A percentile compares a stretch with the other conserved stretches of the same genome.
Conservation (phyloP, 2,329 filamentous ascomycete species). For the Nannizzia gypsea region DNA sequence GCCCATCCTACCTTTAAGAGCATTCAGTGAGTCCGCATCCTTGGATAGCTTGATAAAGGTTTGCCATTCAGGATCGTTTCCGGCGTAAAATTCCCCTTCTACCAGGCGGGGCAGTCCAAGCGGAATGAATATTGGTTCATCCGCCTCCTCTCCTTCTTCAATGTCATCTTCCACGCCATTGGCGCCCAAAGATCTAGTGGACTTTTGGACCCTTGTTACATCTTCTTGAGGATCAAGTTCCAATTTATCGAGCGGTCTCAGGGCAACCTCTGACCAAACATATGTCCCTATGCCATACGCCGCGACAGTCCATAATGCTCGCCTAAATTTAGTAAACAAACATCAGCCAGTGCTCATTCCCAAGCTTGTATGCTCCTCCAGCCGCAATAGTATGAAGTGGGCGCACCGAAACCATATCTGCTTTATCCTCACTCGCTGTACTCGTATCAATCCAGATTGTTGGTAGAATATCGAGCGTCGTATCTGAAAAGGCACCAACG, state of each 20-base stretch:
- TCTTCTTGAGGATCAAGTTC: not conserved
- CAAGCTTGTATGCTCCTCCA: not conserved
- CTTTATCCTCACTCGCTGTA: slow-evolving; percentile 4
- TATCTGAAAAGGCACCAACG: not conserved
- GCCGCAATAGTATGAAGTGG: not conserved
- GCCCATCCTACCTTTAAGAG: not conserved
- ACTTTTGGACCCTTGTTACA: not conserved
- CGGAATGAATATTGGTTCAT: slow-evolving; percentile 11
- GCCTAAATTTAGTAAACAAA: not conserved
- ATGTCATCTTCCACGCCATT: not conserved
- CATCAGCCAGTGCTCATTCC: not conserved
- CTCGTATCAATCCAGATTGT: not conserved
- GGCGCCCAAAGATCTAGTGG: not conserved
- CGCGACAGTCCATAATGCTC: not conserved
- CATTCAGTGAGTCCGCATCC: not conserved
- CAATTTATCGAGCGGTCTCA: slow-evolving; percentile 3
- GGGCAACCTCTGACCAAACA: slow-evolving; percentile 2
- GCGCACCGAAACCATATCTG: not conserved
- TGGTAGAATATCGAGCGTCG: not conserved
- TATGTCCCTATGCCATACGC: not conserved
- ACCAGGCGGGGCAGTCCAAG: slow-evolving; percentile 9
- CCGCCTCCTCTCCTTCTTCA: not conserved
- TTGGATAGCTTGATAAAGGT: slow-evolving; percentile 3
- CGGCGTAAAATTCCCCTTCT: slow-evolving; percentile 4
- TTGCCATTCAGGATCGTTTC: slow-evolving; percentile 11